These are phyloP conservation scores for Leishmania lainsoni DNA, from an alignment of 208 protist species.

Conservation along the genomic window DNA sequence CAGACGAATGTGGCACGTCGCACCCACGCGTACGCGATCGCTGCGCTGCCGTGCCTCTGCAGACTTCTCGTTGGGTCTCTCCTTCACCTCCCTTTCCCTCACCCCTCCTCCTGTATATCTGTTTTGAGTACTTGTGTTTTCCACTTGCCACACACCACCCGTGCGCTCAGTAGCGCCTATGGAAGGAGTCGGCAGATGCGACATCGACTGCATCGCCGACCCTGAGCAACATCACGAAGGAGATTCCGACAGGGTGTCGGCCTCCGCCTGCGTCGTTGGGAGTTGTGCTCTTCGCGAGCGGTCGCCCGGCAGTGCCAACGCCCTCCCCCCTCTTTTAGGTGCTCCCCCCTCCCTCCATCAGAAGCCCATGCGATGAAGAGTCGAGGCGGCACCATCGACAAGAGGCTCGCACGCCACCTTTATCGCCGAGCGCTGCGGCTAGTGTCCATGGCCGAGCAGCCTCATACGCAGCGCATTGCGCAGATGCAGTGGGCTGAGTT, in stretches of 20 bases:
- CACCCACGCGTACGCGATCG: neutral
- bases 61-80: no score
- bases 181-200: no score
- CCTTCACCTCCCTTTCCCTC: neutral
- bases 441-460: constrained; percentile 16
- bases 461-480: constrained; percentile 23
- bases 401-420: constrained; percentile 26
- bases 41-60: neutral
- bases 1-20: neutral
- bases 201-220: neutral
- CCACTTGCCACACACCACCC: neutral
- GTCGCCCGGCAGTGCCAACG: neutral
- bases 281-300: neutral
- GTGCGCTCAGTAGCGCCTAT: neutral
- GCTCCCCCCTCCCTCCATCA: neutral
- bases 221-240: neutral
- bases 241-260: neutral
- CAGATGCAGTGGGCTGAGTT: constrained; percentile 54
- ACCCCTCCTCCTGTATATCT: neutral
- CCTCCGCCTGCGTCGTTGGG: neutral
- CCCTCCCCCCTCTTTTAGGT: neutral
- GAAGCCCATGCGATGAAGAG: neutral
- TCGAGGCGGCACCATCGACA: constrained; percentile 3
- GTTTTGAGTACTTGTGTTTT: neutral
- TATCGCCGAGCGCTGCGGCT: constrained; percentile 30